phyloP scores from a whole-genome alignment of 106 monocot genomes.

The Dendrobium chrysotoxum region DNA sequence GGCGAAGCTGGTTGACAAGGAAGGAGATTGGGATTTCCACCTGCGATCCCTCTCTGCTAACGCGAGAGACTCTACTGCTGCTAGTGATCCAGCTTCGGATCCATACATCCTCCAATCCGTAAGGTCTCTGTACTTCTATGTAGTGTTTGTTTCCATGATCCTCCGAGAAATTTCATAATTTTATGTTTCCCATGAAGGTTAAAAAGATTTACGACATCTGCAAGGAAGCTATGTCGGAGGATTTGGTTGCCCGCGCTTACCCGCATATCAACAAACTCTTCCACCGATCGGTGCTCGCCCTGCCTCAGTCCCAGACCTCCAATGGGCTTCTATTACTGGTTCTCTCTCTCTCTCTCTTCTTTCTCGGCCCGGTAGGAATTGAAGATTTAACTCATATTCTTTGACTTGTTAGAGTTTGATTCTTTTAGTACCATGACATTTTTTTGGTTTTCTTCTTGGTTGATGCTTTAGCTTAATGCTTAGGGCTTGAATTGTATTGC shows the following conservation, averaged over 20 bases:
- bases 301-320: slow-evolving; percentile 55
- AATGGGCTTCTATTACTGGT: slow-evolving; percentile 70
- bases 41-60: slow-evolving; percentile 75
- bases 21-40: slow-evolving; percentile 63
- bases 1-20: slow-evolving; percentile 1
- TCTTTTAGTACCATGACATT: neutral
- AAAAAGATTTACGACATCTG: slow-evolving; percentile 71
- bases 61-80: slow-evolving; percentile 63
- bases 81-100: slow-evolving; percentile 67
- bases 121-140: neutral
- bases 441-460: neutral
- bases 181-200: slow-evolving; percentile 29
- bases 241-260: slow-evolving; percentile 70
- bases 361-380: neutral
- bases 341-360: neutral
- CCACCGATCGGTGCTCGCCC: slow-evolving; percentile 54
- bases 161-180: neutral
- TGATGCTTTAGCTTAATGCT: neutral
- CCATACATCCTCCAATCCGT: slow-evolving; percentile 81
- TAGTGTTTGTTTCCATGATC: neutral
- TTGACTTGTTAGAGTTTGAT: neutral
- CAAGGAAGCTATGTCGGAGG: slow-evolving; percentile 62
- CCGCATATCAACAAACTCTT: slow-evolving; percentile 86
- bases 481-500: neutral
- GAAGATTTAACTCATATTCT: neutral